Base-by-base conservation (phyloP, 2,329 filamentous ascomycete genomes). In the Orbilia oligospora region DNA sequence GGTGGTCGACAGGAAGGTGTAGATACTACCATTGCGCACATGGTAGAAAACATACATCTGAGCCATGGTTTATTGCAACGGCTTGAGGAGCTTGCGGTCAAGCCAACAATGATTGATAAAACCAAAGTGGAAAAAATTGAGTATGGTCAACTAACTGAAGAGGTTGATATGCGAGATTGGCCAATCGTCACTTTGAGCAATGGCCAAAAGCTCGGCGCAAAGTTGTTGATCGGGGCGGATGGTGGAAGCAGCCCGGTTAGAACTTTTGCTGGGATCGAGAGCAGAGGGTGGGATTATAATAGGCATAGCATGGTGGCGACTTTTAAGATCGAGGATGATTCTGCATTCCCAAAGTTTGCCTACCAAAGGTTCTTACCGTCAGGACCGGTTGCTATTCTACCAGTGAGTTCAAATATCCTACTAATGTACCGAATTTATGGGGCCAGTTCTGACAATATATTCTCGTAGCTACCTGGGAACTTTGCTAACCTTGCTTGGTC, bases 351-450 rank as follows among this genome's bases (percentile, higher is more conserved):
- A 82, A 93, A 92, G 83, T 93, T 91, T 61, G 96, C 96, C 27
- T 99, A 97, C 84, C 96, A 99, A 85, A 90, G 96, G 69, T 99
- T 99, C 86, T 87, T 99, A 14, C 96, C 96, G 3, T 93, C 93
- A 0, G 96, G 96, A 0, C 96, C 96, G 0, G 90, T 98, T 65
- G 96, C 96, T 18, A 90, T 98, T 86, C 89, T 99, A 0, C 96
- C 96, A 0, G 80, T 82, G 71, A 48, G 80, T 76, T 30, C 14
- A 38, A n/a, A 48, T 10, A 20, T 9, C 6, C 1, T 3, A 5
- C 12, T 27, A 24, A 2, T 16, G 16, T 38, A 33, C 1, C 18
- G 3, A 44, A 5, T 53, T 46, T 41, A 12, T 3, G 12, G 14
- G 24, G 6, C n/a, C 22, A 0, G 16, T 36, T 30, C 61, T 65